These are phyloP conservation scores for Biscutella auriculata DNA, from an alignment of 441 rosid genomes.

Conservation along the genomic window DNA sequence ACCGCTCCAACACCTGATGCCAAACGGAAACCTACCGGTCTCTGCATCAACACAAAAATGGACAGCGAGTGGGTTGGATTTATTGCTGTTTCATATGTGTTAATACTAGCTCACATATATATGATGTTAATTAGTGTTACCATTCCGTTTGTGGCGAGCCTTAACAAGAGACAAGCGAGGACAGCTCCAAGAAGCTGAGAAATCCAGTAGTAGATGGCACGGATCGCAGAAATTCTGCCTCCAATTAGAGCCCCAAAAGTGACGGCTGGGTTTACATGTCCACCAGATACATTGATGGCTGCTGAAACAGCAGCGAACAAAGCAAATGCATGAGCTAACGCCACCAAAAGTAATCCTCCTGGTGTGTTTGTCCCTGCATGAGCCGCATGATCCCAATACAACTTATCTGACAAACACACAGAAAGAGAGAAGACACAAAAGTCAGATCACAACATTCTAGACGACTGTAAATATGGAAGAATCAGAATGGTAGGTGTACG, in stretches of 20 bases:
- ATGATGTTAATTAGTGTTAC: conserved; percentile 13
- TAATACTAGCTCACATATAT: neutral
- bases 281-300: conserved; percentile 59
- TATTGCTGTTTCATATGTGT: too few species aligned
- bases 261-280: conserved; percentile 71
- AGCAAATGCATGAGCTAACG: conserved; percentile 67
- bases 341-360: conserved; percentile 40
- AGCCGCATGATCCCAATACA: conserved; percentile 28
- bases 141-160: conserved; percentile 46
- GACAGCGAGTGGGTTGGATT: neutral
- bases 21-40: conserved; percentile 54
- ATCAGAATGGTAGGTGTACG: neutral
- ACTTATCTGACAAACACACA: conserved; percentile 26
- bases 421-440: neutral
- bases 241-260: conserved; percentile 72
- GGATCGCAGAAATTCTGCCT: conserved; percentile 43
- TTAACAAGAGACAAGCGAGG: conserved; percentile 43
- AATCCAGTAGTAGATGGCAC: conserved; percentile 39
- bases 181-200: conserved; percentile 47
- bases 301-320: conserved; percentile 59
- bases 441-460: too few species aligned
- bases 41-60: conserved; percentile 27
- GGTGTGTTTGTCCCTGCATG: conserved; percentile 29
- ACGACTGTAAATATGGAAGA: neutral
- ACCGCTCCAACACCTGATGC: conserved; percentile 42